Evolutionary conservation across 1,284 basidiomycete species (phyloP).

Genomic region (Erythrobasidium hasegawianum): DNA sequence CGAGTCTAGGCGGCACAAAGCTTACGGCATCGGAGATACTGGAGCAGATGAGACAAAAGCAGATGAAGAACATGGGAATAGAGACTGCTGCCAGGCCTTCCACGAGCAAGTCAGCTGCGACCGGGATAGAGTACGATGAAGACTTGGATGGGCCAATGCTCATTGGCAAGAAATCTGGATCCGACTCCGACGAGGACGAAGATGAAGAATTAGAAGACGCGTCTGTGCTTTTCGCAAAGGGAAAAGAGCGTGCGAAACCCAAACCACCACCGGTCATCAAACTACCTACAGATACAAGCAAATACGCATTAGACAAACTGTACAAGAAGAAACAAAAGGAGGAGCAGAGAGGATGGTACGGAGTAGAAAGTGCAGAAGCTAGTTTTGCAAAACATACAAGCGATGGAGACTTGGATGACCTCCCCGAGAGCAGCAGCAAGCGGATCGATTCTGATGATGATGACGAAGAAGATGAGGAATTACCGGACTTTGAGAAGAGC

Average conservation of each 20-base stretch:
- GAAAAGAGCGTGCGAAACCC: slow-evolving; percentile 3
- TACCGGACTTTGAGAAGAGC: slow-evolving; percentile 7
- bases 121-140: not conserved
- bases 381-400: not conserved
- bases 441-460: too few relatives aligned
- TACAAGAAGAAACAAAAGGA: slow-evolving; percentile 11
- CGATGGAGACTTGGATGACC: not conserved
- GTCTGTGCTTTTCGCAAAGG: slow-evolving; percentile 6
- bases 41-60: slow-evolving; percentile 5
- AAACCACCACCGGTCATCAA: not conserved
- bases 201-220: slow-evolving; percentile 24
- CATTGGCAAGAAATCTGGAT: not conserved
- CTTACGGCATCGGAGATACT: slow-evolving; percentile 22
- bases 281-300: slow-evolving; percentile 14
- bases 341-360: slow-evolving; percentile 21
- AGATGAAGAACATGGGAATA: not conserved
- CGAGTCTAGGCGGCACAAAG: not conserved
- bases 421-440: too few relatives aligned
- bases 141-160: not conserved
- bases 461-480: not conserved
- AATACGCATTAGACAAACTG: slow-evolving; percentile 13
- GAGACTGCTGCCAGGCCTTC: not conserved
- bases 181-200: slow-evolving; percentile 13
- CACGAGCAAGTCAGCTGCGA: not conserved
- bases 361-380: slow-evolving; percentile 23